phyloP scores from a whole-genome alignment of 345 rosid species.

The Aquilaria yunnanensis region DNA sequence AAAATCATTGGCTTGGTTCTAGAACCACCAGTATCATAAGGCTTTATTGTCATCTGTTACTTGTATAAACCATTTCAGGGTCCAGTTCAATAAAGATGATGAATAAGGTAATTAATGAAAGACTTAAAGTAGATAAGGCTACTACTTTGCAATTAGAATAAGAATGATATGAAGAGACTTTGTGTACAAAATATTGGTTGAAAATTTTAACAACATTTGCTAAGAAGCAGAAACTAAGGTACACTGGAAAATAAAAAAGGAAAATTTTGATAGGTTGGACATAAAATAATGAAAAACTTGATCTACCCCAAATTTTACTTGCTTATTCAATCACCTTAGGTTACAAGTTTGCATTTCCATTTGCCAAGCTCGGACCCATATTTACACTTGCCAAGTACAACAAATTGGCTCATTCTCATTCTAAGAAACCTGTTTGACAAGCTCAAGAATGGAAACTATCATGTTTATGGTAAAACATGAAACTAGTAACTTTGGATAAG shows the following conservation, averaged over 20 bases:
- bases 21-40: not conserved
- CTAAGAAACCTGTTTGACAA: not conserved
- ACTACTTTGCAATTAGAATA: slow-evolving; percentile 69
- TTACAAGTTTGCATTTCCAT: not conserved
- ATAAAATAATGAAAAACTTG: not conserved
- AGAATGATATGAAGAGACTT: slow-evolving; percentile 50
- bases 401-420: not conserved
- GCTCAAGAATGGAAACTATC: too few relatives aligned
- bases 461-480: too few relatives aligned
- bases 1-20: not conserved
- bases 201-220: slow-evolving; percentile 91
- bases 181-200: slow-evolving; percentile 69
- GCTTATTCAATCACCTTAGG: not conserved
- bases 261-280: too few relatives aligned
- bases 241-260: slow-evolving; percentile 37
- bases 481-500: too few relatives aligned
- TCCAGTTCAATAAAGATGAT: slow-evolving; percentile 72
- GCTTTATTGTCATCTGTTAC: not conserved
- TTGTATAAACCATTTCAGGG: slow-evolving; percentile 33
- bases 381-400: not conserved
- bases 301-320: not conserved
- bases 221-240: slow-evolving; percentile 75
- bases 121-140: slow-evolving; percentile 46
- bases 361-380: not conserved
- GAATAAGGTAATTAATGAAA: slow-evolving; percentile 64